Conservation (phyloP, 192 early-diverging fungal species). For the Backusella circina region DNA sequence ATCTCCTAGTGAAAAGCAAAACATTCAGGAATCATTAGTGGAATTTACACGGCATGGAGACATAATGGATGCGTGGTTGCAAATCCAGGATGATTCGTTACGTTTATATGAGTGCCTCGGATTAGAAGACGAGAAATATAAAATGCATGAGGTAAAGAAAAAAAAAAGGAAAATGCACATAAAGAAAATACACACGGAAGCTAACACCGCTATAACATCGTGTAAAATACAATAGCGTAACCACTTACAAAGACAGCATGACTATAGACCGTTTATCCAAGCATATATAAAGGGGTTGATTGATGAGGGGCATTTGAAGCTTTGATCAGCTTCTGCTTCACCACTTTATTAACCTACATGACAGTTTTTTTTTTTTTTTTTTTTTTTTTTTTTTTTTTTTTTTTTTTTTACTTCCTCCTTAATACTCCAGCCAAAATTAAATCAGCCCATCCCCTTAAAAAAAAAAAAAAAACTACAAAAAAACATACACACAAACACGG, state of each 20-base stretch:
- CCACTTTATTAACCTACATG: not conserved
- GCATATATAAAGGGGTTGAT: conserved; percentile 17
- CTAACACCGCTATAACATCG: not conserved
- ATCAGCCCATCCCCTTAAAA: not conserved
- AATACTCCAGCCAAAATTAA: not conserved
- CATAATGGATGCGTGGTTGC: conserved; percentile 25
- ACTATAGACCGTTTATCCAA: conserved; percentile 23
- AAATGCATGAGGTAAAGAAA: conserved; percentile 15
- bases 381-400: too few relatives aligned
- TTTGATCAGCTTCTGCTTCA: not conserved
- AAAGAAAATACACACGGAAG: not conserved
- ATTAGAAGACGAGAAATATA: conserved; percentile 25
- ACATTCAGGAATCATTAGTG: not conserved
- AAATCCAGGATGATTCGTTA: conserved; percentile 30
- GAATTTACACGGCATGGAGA: not conserved
- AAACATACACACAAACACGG: not conserved
- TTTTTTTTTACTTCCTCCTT: not conserved
- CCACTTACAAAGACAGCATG: conserved; percentile 9
- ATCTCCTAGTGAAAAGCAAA: conserved; percentile 8
- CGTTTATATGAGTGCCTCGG: conserved; percentile 25
- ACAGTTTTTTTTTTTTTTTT: not conserved
- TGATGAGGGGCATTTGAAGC: conserved; percentile 6
- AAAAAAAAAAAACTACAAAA: not conserved
- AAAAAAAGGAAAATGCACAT: not conserved
- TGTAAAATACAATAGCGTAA: not conserved